phyloP scores from a whole-genome alignment of 2,329 filamentous ascomycete species.

The Ascochyta pisi region DNA sequence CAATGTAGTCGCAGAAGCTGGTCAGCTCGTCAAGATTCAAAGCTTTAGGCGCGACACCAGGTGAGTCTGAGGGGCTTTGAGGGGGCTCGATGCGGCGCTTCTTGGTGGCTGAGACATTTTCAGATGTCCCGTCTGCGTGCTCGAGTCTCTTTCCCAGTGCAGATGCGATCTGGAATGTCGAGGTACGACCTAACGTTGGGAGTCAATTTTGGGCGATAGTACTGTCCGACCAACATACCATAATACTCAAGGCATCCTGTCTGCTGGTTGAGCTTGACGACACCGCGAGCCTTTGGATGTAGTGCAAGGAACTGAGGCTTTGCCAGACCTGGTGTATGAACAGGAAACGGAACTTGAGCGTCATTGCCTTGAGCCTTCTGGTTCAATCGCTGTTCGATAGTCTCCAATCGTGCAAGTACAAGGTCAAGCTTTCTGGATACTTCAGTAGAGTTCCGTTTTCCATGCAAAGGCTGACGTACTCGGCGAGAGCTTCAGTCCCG shows the following conservation, averaged over 20 bases:
- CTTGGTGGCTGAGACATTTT: neutral
- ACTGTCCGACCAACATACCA: neutral
- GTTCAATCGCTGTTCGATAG: neutral
- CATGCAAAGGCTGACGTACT: neutral
- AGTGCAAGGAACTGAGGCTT: neutral
- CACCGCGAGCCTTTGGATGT: neutral
- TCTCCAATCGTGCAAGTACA: neutral
- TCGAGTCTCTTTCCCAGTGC: neutral
- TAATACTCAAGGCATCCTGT: constrained; percentile 5
- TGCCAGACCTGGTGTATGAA: neutral
- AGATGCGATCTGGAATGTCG: neutral
- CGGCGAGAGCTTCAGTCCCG: neutral
- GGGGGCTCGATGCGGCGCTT: neutral
- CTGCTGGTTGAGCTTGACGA: constrained; percentile 1
- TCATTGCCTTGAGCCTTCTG: neutral
- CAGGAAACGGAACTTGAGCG: neutral
- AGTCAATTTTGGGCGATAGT: neutral
- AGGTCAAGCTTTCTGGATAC: constrained; percentile 1
- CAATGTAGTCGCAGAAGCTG: constrained; percentile 1
- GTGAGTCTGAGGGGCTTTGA: neutral
- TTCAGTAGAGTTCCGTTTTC: neutral
- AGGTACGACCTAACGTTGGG: neutral
- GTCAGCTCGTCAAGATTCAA: neutral
- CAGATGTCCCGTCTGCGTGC: neutral
- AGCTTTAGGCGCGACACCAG: neutral